Evolutionary conservation across 202 grass and related monocot genomes (phyloP), one percentile per base, ranked within the genome.

Genomic region (Setaria italica): DNA sequence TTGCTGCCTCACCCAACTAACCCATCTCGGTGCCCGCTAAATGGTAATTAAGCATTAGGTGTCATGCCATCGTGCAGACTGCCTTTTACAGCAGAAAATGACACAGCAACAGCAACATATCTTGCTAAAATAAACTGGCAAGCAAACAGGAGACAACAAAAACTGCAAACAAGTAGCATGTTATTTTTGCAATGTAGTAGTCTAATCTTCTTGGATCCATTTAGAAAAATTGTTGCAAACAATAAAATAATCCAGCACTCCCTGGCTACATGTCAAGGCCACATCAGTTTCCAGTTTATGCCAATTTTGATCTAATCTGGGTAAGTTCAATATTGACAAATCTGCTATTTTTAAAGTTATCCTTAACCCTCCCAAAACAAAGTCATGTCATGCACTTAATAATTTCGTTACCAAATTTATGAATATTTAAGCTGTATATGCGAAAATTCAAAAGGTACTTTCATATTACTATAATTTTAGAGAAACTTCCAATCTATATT

Each of bases 251-350:
- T 21, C 51, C 50, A 41, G 11, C 50, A 39, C 51, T 56, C 50
- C 7, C 9, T 9, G 20, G 4, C 14, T 19, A 53, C 14, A 35
- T 54, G 32, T 55, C 49, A 74, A 76, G 33, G 33, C 10, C 33
- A 76, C 17, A 57, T 57, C 72, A 76, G 9, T 39, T 53, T 80
- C 46, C 67, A 53, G 17, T 53, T 80, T 53, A 53, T 67, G 62
- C 15, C 16, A 33, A 33, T 50, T 35, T 33, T 34, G 4, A 66
- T 49, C 9, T 64, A 50, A 65, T 49, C 9, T 66, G 51, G 33
- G 19, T 74, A 48, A 46, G 42, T 20, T 19, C 29, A 33, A 19
- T 7, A 49, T 51, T 50, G 32, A 11, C 8, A 79, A 79, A 79
- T 20, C 29, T 49, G 42, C 43, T 12, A 65, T 49, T 51, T 47